A percentile compares a stretch with the other conserved stretches of the same genome.
These are phyloP conservation scores for California macrophylla DNA, from an alignment of 441 rosid genomes.

Conservation along the genomic window DNA sequence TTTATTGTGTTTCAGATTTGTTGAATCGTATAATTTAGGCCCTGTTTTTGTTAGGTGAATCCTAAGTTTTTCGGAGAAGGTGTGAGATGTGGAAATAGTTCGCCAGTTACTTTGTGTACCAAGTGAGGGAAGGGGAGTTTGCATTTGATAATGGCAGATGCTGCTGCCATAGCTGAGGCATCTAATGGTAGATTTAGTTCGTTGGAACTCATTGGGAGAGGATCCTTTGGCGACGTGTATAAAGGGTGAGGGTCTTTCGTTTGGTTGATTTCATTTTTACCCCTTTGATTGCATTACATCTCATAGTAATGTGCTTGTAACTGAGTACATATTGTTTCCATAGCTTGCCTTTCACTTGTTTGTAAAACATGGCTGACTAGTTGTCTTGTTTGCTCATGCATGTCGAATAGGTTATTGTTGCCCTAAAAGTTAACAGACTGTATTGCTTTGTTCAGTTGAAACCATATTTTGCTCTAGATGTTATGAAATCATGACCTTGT, in stretches of 20 bases:
- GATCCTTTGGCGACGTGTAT: constrained; percentile 95
- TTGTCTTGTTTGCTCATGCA: not conserved
- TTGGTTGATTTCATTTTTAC: constrained; percentile 10
- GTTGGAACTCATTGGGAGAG: constrained; percentile 82
- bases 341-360: not conserved
- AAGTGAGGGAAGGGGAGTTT: constrained; percentile 17
- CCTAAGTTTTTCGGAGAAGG: constrained; percentile 23
- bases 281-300: constrained; percentile 12
- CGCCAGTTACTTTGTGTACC: constrained; percentile 9
- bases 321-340: not conserved
- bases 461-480: not conserved
- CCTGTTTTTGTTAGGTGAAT: constrained; percentile 14
- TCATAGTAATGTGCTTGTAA: constrained; percentile 2
- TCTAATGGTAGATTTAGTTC: constrained; percentile 77
- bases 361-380: not conserved
- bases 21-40: not conserved
- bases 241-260: constrained; percentile 65
- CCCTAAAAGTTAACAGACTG: not conserved
- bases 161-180: constrained; percentile 71
- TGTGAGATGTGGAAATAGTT: constrained; percentile 17
- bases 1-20: constrained; percentile 23
- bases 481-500: not conserved
- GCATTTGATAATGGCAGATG: constrained; percentile 58
- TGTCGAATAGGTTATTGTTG: not conserved
- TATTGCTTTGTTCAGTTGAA: not conserved